Base-by-base conservation (phyloP, 805 yeast genomes). In the Starmerella floris region DNA sequence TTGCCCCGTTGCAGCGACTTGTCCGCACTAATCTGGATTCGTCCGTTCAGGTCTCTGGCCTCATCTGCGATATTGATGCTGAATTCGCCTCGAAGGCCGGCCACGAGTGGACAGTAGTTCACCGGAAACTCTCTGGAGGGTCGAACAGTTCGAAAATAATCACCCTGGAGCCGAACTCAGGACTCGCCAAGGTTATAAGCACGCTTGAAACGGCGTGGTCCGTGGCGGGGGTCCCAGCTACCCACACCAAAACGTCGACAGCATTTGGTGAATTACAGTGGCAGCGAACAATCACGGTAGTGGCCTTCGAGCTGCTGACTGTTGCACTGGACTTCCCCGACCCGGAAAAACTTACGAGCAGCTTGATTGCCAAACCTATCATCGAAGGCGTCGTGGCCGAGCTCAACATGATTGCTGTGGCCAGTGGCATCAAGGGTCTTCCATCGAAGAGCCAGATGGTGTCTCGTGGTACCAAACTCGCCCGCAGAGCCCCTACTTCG, bases 281-380 rank as follows among this genome's bases (percentile, higher is more conserved):
- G 95, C 77, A 79, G 57, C 68, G 82, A 43, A 87, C 93, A 1
- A 68, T 84, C 42, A 83, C 94, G 8, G 70, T 74, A 43, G 73
- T 84, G 33, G 78, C 85, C 20, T 74, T 85, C 56, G 82, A 79
- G 58, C 84, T 94, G 4, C 64, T 85, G 35, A 66, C 83, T 27
- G 69, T 85, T 21, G 55, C 83, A 10, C 76, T 87, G 54, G 95
- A 84, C 60, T 71, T 73, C 44, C 74, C 79, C 4, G 68, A 64
- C 49, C 84, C 93, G 2, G 63, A 62, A 30, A 61, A 69, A 40
- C 66, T 87, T 40, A 64, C 69, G 27, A 63, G 68, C 30, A 83
- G 82, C 58, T 79, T 84, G 36, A 66, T 85, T 47, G 88, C 93
- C 23, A 83, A 83, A 58, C 96, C 95, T 9, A 67, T 87, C 46